Base-by-base conservation (phyloP, 805 yeast genomes). In the Nakazawaea anatomiae region DNA sequence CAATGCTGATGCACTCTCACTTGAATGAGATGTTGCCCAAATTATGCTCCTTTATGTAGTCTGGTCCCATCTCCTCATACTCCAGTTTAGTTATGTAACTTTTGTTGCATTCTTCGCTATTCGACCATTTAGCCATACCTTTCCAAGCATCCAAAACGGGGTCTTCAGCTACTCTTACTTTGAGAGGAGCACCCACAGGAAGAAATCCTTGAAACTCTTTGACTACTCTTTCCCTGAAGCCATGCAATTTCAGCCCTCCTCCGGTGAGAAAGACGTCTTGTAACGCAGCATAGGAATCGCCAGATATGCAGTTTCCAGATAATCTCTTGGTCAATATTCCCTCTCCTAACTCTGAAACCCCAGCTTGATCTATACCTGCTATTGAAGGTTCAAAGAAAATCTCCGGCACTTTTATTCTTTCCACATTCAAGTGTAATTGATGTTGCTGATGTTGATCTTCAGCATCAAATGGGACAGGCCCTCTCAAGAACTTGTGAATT, bases 281-380 rank as follows among this genome's bases (percentile, higher is more conserved):
- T 29, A 86, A 63, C 35, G 77, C 67, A 30, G 75, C 70, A 27
- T 74, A 67, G 39, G 77, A 72, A 54, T 84, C 84, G 5, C 83
- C 87, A 1, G 77, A 69, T 42, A 69, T 71, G 5, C 53, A 48
- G 52, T 75, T 76, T 0, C 80, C 77, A 31, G 80, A 80, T 27
- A 83, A 71, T 58, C 90, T 75, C 45, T 82, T 76, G 40, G 79
- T 61, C 5, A 91, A 61, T 6, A 89, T 73, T 52, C 83, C 86
- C 56, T 83, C 85, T 50, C 83, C 75, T 40, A 90, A 68, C 66
- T 94, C 98, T 28, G 79, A 63, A n/a, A 94, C 74, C 30, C 98
- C 98, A 0, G 97, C 96, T 68, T 91, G 98, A 66, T 94, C 99
- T 27, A 90, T 73, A 27, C 99, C 99, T 0, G 95, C 96, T 55